A percentile compares a stretch with the other conserved stretches of the same genome.
Evolutionary conservation across 768 basidiomycete genomes (phyloP).

Genomic region (Macrolepiota dolichaula): DNA sequence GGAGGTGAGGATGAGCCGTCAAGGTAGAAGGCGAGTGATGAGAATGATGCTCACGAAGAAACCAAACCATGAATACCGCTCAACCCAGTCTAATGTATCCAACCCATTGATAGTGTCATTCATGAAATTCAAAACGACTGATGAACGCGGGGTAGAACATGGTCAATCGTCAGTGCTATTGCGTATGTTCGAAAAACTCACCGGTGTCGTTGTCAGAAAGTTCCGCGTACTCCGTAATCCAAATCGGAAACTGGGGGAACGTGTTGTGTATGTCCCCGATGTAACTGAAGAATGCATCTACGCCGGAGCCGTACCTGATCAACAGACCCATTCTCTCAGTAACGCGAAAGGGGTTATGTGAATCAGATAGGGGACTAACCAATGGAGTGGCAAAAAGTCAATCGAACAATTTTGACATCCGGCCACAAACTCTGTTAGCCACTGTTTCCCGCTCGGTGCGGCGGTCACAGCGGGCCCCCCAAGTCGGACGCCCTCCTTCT

Average conservation of each 20-base stretch:
- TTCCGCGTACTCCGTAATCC: constrained; percentile 66
- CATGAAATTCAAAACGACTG: constrained; percentile 51
- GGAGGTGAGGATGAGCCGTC: background rate
- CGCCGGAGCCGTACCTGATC: constrained; percentile 55
- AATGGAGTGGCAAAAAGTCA: constrained; percentile 49
- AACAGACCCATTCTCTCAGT: background rate
- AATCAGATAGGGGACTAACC: constrained; percentile 23
- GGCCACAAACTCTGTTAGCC: constrained; percentile 50
- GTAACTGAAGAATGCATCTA: constrained; percentile 51
- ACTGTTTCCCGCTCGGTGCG: constrained; percentile 46
- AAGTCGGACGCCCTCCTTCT: constrained; percentile 42
- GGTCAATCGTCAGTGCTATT: background rate
- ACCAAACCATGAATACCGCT: constrained; percentile 67
- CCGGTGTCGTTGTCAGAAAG: constrained; percentile 43
- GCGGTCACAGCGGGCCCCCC: constrained; percentile 60
- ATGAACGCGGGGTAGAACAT: background rate
- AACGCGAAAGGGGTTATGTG: background rate
- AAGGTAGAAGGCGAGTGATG: constrained; percentile 8
- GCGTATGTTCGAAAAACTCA: constrained; percentile 14
- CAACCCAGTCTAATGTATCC: constrained; percentile 53
- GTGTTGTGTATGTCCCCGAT: constrained; percentile 48
- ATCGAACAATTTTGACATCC: constrained; percentile 49
- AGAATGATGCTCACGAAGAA: constrained; percentile 31
- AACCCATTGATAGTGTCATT: constrained; percentile 55
- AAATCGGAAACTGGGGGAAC: constrained; percentile 49